Percentiles rank a stretch among this genome's conserved stretches.
Conservation (phyloP, 805 yeast species). For the Lipomyces starkeyi region DNA sequence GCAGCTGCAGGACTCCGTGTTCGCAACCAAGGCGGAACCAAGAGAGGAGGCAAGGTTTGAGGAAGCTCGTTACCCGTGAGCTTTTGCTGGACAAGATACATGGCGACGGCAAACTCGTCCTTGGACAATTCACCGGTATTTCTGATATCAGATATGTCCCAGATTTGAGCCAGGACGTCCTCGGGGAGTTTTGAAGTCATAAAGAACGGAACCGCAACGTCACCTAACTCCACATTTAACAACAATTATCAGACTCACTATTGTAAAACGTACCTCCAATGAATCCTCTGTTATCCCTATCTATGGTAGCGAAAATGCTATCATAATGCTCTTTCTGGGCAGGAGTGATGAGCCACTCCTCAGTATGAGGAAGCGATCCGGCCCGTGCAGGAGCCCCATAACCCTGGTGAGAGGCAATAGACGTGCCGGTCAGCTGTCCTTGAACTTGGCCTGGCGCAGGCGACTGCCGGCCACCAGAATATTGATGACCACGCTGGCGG, state of each 20-base stretch:
- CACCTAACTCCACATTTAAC: conserved; percentile 51
- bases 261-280: conserved; percentile 29
- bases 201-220: conserved; percentile 84
- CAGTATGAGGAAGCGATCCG: conserved; percentile 42
- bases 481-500: conserved; percentile 28
- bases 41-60: conserved; percentile 69
- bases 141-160: conserved; percentile 94
- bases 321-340: conserved; percentile 80
- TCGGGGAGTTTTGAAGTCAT: conserved; percentile 87
- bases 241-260: not conserved
- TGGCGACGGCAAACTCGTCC: conserved; percentile 88
- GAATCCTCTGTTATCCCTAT: conserved; percentile 44
- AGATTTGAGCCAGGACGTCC: conserved; percentile 81
- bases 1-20: conserved; percentile 26
- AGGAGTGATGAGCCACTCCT: conserved; percentile 71
- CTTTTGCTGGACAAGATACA: conserved; percentile 87
- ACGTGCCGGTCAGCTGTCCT: conserved; percentile 20
- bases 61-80: conserved; percentile 82
- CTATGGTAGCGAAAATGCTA: conserved; percentile 76
- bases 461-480: conserved; percentile 18
- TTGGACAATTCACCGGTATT: conserved; percentile 81
- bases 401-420: conserved; percentile 7
- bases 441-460: conserved; percentile 29
- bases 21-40: conserved; percentile 48
- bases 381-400: conserved; percentile 15